A percentile compares a stretch with the other conserved stretches of the same genome.
These are phyloP conservation scores for Chrysanthemum lavandulifolium DNA, from an alignment of 129 eudicot genomes.

Conservation along the genomic window DNA sequence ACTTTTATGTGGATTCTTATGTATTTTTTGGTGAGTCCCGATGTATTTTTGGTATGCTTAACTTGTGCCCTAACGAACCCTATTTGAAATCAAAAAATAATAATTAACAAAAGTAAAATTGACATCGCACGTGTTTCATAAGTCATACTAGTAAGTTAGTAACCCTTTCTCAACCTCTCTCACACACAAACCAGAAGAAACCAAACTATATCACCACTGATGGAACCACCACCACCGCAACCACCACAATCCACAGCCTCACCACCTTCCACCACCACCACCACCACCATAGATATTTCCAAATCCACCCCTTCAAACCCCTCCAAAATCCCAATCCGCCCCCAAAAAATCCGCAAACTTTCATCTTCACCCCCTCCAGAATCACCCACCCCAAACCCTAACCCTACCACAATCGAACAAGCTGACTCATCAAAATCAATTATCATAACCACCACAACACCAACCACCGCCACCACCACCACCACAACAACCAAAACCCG, in stretches of 20 bases:
- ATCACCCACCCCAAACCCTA: conserved; percentile 2
- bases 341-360: conserved; percentile 76
- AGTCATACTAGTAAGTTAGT: too few relatives aligned
- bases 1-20: too few relatives aligned
- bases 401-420: conserved; percentile 24
- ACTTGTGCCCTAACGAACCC: too few relatives aligned
- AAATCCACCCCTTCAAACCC: conserved; percentile 45
- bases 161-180: too few relatives aligned
- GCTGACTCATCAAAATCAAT: conserved; percentile 39
- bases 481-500: conserved; percentile 32
- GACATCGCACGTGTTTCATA: too few relatives aligned
- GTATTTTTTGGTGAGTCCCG: too few relatives aligned
- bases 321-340: conserved; percentile 90
- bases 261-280: conserved; percentile 34
- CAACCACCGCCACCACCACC: conserved; percentile 6
- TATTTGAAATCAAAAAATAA: too few relatives aligned
- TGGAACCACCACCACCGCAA: not conserved
- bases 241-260: conserved; percentile 7
- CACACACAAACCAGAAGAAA: too few relatives aligned
- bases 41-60: too few relatives aligned
- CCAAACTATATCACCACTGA: too few relatives aligned
- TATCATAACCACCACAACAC: conserved; percentile 29
- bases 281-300: conserved; percentile 31
- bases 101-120: too few relatives aligned
- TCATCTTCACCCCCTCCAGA: conserved; percentile 28